Evolutionary conservation across 2,329 filamentous ascomycete genomes (phyloP).

Genomic region (Camillea tinctor): DNA sequence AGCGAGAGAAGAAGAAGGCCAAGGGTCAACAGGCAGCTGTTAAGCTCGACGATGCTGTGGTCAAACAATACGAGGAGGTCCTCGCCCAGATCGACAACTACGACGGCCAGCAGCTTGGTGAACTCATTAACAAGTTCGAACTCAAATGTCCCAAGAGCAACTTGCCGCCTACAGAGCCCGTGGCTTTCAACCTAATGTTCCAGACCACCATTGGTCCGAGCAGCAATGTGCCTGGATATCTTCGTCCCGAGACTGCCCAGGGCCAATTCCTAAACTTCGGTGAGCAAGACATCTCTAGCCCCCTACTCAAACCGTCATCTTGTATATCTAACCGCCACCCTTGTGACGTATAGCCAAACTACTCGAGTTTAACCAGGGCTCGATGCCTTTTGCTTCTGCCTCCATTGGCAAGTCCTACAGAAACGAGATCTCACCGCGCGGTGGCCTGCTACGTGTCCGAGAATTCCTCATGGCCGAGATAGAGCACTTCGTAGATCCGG

Average conservation of each 20-base stretch:
- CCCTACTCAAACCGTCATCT: neutral
- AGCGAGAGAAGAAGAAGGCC: constrained; percentile 87
- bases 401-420: constrained; percentile 97
- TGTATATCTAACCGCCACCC: neutral
- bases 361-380: constrained; percentile 90
- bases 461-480: constrained; percentile 99
- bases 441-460: constrained; percentile 87
- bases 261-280: constrained; percentile 94
- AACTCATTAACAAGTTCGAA: constrained; percentile 86
- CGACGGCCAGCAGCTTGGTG: constrained; percentile 78
- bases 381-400: constrained; percentile 96
- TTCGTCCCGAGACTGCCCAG: constrained; percentile 94
- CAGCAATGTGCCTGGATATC: constrained; percentile 79
- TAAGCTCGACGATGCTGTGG: constrained; percentile 82
- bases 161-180: constrained; percentile 73
- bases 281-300: neutral
- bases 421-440: constrained; percentile 93
- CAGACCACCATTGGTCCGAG: constrained; percentile 91
- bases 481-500: constrained; percentile 92
- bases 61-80: constrained; percentile 87
- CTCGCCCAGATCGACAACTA: constrained; percentile 96
- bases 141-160: constrained; percentile 85
- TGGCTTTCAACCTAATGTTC: constrained; percentile 99
- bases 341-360: constrained; percentile 62
- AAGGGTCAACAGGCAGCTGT: constrained; percentile 73